Conservation (phyloP, 169 alveolate species). For the Fabrea salina region DNA sequence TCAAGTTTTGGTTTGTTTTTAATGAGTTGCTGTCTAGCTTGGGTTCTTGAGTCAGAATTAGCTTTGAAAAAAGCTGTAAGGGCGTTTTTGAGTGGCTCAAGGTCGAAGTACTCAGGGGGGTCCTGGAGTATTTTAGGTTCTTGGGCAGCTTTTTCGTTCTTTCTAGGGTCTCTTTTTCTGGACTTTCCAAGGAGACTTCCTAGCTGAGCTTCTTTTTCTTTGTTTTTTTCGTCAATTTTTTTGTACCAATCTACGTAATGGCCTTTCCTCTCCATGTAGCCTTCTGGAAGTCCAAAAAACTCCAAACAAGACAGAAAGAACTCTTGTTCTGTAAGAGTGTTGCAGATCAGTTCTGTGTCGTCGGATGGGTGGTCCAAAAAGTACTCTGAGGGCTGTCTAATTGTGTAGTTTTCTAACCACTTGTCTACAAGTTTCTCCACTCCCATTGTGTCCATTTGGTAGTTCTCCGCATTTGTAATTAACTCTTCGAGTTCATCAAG, state of each 20-base stretch:
- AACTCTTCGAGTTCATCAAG: constrained; percentile 58
- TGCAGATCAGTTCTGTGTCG: constrained; percentile 67
- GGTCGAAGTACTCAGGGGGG: constrained; percentile 80
- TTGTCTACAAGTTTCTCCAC: constrained; percentile 66
- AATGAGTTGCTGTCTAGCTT: constrained; percentile 56
- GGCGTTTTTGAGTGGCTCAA: constrained; percentile 73
- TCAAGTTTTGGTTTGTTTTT: constrained; percentile 58
- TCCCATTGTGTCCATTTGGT: constrained; percentile 47
- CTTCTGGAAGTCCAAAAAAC: constrained; percentile 78
- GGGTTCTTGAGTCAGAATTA: constrained; percentile 65
- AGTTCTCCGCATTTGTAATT: constrained; percentile 50
- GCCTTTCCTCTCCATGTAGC: constrained; percentile 82
- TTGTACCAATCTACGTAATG: constrained; percentile 84
- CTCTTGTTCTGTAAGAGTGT: constrained; percentile 68
- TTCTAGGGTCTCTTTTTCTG: constrained; percentile 55
- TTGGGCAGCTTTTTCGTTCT: constrained; percentile 52
- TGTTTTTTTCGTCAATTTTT: constrained; percentile 64
- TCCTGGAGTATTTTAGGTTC: constrained; percentile 58
- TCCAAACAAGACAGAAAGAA: constrained; percentile 71
- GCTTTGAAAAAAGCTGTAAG: constrained; percentile 66
- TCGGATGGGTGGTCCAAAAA: constrained; percentile 72
- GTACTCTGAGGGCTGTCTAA: constrained; percentile 70
- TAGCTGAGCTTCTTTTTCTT: constrained; percentile 43
- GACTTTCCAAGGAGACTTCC: constrained; percentile 38
- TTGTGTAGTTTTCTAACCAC: constrained; percentile 62